Base-by-base conservation (phyloP, 306 rosid species). In the Ochetophila trinervis region DNA sequence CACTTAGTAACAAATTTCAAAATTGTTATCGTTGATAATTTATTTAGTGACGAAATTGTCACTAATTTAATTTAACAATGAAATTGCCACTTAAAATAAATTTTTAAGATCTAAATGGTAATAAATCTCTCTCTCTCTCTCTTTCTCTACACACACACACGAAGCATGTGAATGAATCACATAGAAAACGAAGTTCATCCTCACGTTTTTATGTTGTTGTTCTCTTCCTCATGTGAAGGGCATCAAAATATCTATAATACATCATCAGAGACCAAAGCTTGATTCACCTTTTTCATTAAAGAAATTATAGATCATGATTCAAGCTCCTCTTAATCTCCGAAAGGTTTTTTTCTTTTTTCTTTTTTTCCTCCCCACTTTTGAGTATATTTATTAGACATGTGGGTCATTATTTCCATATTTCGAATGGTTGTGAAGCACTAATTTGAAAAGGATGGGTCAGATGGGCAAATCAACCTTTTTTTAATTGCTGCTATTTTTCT, bases 391-490 rank as follows among this genome's bases (percentile, higher is more conserved):
- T 35, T 51, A 49, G 73, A 49, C 65, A 57, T 59, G 69, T 70
- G 72, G 80, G 79, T 55, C 79, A 56, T 69, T 16, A 65, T 61
- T 55, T 79, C 79, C 82, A 74, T 68, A 63, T 72, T 57, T 71
- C 70, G 52, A 67, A 63, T 47, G 66, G 69, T 74, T 81, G 73
- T 59, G 86, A 81, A 68, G 78, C 86, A 78, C 74, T 58, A 64
- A 63, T 35, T 62, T 23, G 69, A 79, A 65, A 60, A 35, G 57
- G 57, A 24, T 14, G 21, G 54, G 11, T 60, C 65, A 63, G 70
- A 81, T 67, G 74, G 80, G 73, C 63, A 57, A 74, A 51, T 62
- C 75, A 64, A 77, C 82, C 42, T 78, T 69, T 73, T 21, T 58
- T n/a, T n/a, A 57, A n/a, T 4, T 22, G 10, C 45, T 9, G 15